Percentiles rank a stretch among this genome's conserved stretches.
These are phyloP conservation scores for Lophiostoma macrostomum DNA, from an alignment of 495 filamentous ascomycete genomes.

Conservation along the genomic window DNA sequence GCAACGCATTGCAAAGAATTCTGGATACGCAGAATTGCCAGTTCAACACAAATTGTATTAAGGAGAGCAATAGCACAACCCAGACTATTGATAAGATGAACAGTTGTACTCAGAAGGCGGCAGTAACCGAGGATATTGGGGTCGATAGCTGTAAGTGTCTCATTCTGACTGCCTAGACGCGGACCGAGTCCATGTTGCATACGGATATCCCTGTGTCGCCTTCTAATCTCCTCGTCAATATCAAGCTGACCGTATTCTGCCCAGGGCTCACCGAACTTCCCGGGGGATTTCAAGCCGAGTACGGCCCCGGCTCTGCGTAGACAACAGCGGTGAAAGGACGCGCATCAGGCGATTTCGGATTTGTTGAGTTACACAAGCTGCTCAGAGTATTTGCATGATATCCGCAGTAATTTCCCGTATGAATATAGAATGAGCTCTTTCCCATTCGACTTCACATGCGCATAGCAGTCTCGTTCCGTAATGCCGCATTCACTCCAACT, in stretches of 20 bases:
- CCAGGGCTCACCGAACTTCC: slow-evolving; percentile 11
- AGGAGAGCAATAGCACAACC: slow-evolving; percentile 40
- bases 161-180: too few species aligned
- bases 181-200: too few species aligned
- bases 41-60: slow-evolving; percentile 40
- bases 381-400: too few species aligned
- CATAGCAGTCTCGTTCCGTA: too few species aligned
- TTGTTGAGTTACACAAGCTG: too few species aligned
- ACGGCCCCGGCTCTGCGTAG: neutral
- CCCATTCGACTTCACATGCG: too few species aligned
- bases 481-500: too few species aligned
- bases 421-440: too few species aligned
- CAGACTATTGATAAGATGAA: slow-evolving; percentile 48
- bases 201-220: neutral
- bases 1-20: slow-evolving; percentile 21
- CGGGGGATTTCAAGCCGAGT: slow-evolving; percentile 12
- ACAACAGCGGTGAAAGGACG: too few species aligned
- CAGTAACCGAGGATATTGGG: slow-evolving; percentile 48
- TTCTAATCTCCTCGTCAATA: neutral
- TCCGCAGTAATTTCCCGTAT: too few species aligned
- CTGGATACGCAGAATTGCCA: slow-evolving; percentile 48
- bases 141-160: slow-evolving; percentile 50
- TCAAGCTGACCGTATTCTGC: neutral
- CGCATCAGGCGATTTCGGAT: too few species aligned
- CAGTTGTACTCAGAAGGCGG: slow-evolving; percentile 45